Conservation (phyloP, 1,284 basidiomycete species). For the Ustilago loliicola region DNA sequence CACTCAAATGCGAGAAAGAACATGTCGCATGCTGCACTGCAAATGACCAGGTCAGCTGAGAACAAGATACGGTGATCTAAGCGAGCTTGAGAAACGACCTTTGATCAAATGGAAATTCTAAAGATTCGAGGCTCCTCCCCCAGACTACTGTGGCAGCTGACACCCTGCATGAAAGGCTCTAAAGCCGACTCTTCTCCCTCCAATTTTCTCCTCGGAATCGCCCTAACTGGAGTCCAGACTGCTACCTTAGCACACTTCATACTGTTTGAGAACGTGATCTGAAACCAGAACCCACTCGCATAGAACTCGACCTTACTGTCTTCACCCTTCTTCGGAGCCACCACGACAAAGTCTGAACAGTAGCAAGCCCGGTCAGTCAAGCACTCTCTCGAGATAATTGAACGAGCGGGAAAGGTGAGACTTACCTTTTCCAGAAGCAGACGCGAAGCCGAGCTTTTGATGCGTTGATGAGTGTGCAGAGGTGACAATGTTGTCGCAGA, state of each 20-base stretch:
- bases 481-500: slow-evolving; percentile 21
- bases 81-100: no score
- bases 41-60: not conserved
- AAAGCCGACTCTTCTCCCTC: slow-evolving; percentile 26
- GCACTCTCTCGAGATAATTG: not conserved
- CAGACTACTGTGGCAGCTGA: not conserved
- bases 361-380: not conserved
- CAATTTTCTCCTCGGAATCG: not conserved
- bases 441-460: slow-evolving; percentile 20
- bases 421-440: slow-evolving; percentile 34
- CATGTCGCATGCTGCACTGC: not conserved
- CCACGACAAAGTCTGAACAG: slow-evolving; percentile 29
- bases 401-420: not conserved
- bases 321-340: slow-evolving; percentile 10
- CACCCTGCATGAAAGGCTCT: slow-evolving; percentile 20
- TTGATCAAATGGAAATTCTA: not conserved
- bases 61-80: not conserved
- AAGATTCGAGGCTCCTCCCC: not conserved
- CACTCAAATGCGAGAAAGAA: not conserved
- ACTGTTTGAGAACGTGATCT: slow-evolving; percentile 13
- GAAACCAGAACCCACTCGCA: slow-evolving; percentile 26
- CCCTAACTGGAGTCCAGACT: slow-evolving; percentile 18
- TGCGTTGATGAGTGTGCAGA: slow-evolving; percentile 23
- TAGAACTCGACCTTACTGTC: slow-evolving; percentile 34
- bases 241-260: slow-evolving; percentile 16